Evolutionary conservation across 257 asterid species (phyloP), one percentile per base, ranked within the genome.

Genomic region (Mitragyna speciosa): DNA sequence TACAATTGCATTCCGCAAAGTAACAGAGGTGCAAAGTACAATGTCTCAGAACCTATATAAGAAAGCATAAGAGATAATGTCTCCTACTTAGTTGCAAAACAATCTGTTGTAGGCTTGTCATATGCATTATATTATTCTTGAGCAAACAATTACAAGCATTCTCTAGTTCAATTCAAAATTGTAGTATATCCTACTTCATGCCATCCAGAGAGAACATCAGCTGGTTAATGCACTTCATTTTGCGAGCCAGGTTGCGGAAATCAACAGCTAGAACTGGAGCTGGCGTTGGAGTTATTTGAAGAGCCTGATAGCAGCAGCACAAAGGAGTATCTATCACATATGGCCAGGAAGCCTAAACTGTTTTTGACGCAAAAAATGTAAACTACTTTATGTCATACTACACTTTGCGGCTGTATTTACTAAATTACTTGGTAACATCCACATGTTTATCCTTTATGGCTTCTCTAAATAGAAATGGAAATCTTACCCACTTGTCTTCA

Each of bases 291-390:
- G 26, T 59, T 61, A 6, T 31, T 54, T 70, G 76, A 47, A 78
- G 71, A 78, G 31, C 82, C 82, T 78, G 82, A 78, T 56, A 54
- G 58, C 31, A 70, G 54, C 47, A 78, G 82, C 82, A 78, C 70
- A 70, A 78, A 70, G 43, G 75, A 67, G 75, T 48, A 56, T 47
- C 71, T 61, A 78, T 70, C 64, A 70, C 77, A 70, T 51, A 56
- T 17, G 64, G 30, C 56, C 70, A 49, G 33, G 43, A 30, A 51
- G 20, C 51, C 76, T 16, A 78, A 11, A 20, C 26, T 19, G 11
- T 8, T 26, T 52, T n/a, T 19, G 10, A 56, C 45, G 24, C 36
- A 30, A 26, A 70, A 26, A n/a, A 36, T 36, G 52, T 24, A 28
- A 54, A 68, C 58, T 52, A 19, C 41, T 67, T 20, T n/a, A 1